phyloP scores from a whole-genome alignment of 768 basidiomycete genomes.

The Boletus fagicola region DNA sequence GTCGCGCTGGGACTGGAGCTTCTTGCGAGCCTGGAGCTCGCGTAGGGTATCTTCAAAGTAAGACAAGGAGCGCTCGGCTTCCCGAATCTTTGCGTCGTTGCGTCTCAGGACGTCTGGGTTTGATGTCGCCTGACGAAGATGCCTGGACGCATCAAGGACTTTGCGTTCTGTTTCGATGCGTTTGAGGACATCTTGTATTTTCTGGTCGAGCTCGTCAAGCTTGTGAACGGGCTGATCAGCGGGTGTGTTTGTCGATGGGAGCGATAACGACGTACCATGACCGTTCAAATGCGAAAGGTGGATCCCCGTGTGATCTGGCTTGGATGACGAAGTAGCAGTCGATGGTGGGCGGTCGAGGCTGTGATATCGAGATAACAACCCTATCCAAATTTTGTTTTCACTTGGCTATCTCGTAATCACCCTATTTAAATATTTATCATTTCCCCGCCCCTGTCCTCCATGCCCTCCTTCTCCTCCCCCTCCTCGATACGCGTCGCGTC shows the following conservation, averaged over 20 bases:
- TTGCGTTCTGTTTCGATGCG: constrained; percentile 92
- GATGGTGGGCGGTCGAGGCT: constrained; percentile 29
- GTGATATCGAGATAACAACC: constrained; percentile 31
- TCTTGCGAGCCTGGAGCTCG: constrained; percentile 77
- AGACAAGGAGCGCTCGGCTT: constrained; percentile 76
- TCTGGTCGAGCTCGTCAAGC: constrained; percentile 76
- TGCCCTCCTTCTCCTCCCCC: constrained; percentile 33
- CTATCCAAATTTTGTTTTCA: constrained; percentile 6
- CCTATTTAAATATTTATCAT: constrained; percentile 14
- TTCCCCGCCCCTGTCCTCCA: constrained; percentile 9
- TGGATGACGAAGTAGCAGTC: constrained; percentile 7
- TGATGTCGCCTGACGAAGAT: constrained; percentile 74
- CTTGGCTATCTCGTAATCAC: constrained; percentile 31
- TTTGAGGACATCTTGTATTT: constrained; percentile 87
- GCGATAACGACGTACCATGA: constrained; percentile 30
- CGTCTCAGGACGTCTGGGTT: constrained; percentile 84
- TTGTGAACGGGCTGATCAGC: constrained; percentile 12
- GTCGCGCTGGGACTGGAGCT: constrained; percentile 53
- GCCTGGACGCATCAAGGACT: constrained; percentile 81
- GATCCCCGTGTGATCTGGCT: constrained; percentile 19
- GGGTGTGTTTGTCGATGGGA: neutral
- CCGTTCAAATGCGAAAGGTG: constrained; percentile 17
- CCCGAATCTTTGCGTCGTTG: constrained; percentile 83
- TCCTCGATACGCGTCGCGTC: constrained; percentile 43
- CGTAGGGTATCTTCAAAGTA: constrained; percentile 87